Evolutionary conservation across 768 basidiomycete genomes (phyloP).

Genomic region (Mycena filopes): DNA sequence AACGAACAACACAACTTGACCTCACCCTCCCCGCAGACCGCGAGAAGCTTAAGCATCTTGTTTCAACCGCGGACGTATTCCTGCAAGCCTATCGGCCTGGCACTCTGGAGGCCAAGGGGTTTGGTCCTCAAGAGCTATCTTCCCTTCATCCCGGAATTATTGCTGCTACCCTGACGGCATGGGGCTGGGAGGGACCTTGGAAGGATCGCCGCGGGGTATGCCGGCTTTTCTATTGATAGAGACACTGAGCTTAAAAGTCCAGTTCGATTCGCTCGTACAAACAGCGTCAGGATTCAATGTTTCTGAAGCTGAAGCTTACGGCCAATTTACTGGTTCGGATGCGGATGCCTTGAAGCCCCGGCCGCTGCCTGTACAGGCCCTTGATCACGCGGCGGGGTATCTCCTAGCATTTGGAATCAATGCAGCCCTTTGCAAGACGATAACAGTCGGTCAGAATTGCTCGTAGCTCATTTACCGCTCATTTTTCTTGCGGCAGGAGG

Average conservation of each 20-base stretch:
- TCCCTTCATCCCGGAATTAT: constrained; percentile 57
- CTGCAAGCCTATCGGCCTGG: constrained; percentile 70
- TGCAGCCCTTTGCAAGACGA: constrained; percentile 62
- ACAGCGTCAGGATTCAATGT: constrained; percentile 69
- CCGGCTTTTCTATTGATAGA: not conserved
- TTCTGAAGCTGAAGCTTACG: constrained; percentile 64
- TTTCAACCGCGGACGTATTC: constrained; percentile 63
- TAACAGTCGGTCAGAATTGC: constrained; percentile 50
- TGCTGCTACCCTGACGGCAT: constrained; percentile 64
- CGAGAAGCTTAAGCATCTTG: constrained; percentile 48
- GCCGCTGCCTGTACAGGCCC: constrained; percentile 65
- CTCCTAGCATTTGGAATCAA: constrained; percentile 68
- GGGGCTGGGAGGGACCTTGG: constrained; percentile 70
- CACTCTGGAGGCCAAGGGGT: constrained; percentile 58
- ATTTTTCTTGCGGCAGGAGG: constrained; percentile 52
- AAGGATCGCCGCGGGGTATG: constrained; percentile 61
- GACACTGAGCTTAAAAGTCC: not conserved
- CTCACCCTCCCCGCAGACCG: constrained; percentile 47
- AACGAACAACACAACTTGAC: constrained; percentile 71
- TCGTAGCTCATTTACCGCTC: not conserved
- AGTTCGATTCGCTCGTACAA: constrained; percentile 77
- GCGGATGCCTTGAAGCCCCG: constrained; percentile 30
- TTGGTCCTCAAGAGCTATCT: constrained; percentile 54
- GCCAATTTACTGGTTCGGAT: constrained; percentile 40
- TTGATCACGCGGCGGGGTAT: constrained; percentile 71